phyloP scores from a whole-genome alignment of 257 asterid genomes.

The Solanum etuberosum region DNA sequence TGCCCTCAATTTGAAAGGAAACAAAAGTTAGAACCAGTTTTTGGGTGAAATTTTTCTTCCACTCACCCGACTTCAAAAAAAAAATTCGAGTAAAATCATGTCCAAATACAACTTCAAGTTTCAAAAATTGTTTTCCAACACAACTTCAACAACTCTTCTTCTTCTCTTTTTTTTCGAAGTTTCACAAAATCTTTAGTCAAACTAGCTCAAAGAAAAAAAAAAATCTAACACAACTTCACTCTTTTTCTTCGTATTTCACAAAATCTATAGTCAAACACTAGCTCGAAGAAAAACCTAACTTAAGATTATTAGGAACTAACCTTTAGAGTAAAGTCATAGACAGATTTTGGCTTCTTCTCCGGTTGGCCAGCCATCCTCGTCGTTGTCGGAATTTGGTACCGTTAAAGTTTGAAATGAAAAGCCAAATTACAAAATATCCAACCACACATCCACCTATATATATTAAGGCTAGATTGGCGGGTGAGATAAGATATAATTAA shows the following conservation, averaged over 20 bases:
- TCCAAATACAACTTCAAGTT: background rate
- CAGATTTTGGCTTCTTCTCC: conserved; percentile 27
- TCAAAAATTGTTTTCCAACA: background rate
- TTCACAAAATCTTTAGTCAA: background rate
- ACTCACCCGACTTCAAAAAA: background rate
- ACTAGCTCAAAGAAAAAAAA: background rate
- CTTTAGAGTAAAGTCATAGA: conserved; percentile 63
- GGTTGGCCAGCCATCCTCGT: background rate
- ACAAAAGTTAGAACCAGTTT: background rate
- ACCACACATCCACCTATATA: background rate
- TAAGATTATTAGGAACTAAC: conserved; percentile 6
- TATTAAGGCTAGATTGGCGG: background rate
- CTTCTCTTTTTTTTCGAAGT: background rate
- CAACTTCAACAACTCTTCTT: background rate
- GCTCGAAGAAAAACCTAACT: background rate
- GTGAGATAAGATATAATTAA: too few species aligned
- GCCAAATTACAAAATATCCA: background rate
- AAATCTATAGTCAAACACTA: background rate
- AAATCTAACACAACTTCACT: background rate
- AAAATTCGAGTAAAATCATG: too few species aligned
- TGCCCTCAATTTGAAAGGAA: background rate
- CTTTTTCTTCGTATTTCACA: background rate
- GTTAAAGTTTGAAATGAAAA: background rate
- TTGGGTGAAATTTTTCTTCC: background rate
- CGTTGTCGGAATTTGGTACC: background rate